Evolutionary conservation across 805 yeast genomes (phyloP), one percentile per base, ranked within the genome.

Genomic region (Pichia cabralensis): DNA sequence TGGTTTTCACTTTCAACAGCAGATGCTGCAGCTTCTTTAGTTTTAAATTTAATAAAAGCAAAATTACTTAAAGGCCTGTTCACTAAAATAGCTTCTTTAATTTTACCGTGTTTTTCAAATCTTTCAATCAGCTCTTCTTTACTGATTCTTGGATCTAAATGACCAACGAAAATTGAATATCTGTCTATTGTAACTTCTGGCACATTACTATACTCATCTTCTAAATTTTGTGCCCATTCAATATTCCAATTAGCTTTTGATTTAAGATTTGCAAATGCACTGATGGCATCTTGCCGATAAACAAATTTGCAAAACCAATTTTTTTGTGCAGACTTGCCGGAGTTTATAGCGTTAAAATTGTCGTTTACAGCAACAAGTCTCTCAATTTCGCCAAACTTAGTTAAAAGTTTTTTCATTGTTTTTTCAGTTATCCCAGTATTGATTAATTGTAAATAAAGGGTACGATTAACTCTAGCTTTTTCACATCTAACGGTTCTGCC

Each of bases 1-100:
- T 84, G 94, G 51, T 86, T 84, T 50, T 82, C 92, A 41, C 76
- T 67, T 54, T 84, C 94, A 35, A 85, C 83, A 2, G 95, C 95
- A 31, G 82, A 67, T 5, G 92, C 94, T 7, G 95, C 94, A 16
- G 92, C 73, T 16, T 69, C 67, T 46, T 79, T 86, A 9, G 67
- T 62, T 23, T 62, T 64, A 49, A 62, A 85, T 38, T 71, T 71
- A 40, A 85, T 71, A 48, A 85, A 84, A 1, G 94, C 94, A 64
- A 81, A 83, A 21, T 70, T 64, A 32, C 62, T 63, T 32, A 63
- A 58, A 4, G 62, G 71, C 45, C 70, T 71, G 26, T 67, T 55
- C 24, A 80, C 69, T 28, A 80, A 63, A 30, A 75, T 66, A 15
- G 71, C 61, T 30, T 71, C 75, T 12, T 58, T 59, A 34, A 85